Base-by-base conservation (phyloP, 2,329 filamentous ascomycete genomes). In the Falciphora oryzae region DNA sequence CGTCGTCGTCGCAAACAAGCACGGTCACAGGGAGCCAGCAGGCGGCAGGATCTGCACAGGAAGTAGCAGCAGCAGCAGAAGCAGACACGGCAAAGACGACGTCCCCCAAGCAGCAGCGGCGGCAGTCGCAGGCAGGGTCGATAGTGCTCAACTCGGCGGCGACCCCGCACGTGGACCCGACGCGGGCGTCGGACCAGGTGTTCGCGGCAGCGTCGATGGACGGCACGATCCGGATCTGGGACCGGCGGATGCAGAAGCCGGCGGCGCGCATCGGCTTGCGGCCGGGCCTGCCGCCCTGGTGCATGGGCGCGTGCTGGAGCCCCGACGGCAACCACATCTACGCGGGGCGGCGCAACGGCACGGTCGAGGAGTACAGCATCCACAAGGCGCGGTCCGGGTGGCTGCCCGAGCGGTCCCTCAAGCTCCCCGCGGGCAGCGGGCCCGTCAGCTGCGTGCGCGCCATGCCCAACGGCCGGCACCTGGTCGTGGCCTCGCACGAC, bases 281-380 rank as follows among this genome's bases (percentile, higher is more conserved):
- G 14, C 85, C 87, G 14, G 87, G 88, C 25, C 91, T 92, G 0
- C 94, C 95, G 1, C 95, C 94, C 0, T 99, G 94, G 94, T 98
- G 94, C 76, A 97, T 97, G 88, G 93, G 92, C 69, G 92, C 93
- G 0, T 97, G 93, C 78, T 99, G 95, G 95, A 94, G 90, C 64
- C 93, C 93, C 0, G 91, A 97, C 74, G 95, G 95, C 18, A 98
- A 98, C 76, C 92, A 87, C 76, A 93, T 99, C 71, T 99, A 97
- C 76, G 93, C 91, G 0, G 95, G 95, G 0, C 83, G 95, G 32
- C 84, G 95, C 65, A 98, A 98, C 75, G 86, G 92, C 63, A 96
- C 92, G 0, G 95, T 99, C 0, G 95, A 99, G 70, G 95, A 99
- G 76, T 99, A 91, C 76, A 92, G 87, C 71, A 81, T 99, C 25